A percentile compares a stretch with the other conserved stretches of the same genome.
phyloP scores from a whole-genome alignment of 2,329 filamentous ascomycete genomes.

The Verticillium tricorpus region DNA sequence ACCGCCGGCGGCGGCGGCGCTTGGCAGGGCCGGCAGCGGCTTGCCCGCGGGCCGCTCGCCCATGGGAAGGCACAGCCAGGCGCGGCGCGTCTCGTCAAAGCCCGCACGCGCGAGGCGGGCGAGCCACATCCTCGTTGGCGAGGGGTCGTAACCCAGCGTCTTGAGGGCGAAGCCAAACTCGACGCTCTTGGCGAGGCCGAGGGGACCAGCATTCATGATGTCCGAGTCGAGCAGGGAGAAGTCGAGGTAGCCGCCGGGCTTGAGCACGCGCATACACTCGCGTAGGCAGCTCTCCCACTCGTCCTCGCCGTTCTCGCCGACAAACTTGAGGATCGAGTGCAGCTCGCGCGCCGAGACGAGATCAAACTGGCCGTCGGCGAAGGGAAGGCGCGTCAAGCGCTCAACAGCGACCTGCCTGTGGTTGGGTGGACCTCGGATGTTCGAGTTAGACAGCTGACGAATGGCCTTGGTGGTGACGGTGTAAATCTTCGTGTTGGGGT shows the following conservation, averaged over 20 bases:
- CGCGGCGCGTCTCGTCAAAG: conserved; percentile 75
- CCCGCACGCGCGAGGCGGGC: conserved; percentile 67
- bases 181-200: conserved; percentile 76
- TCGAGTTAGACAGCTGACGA: conserved; percentile 66
- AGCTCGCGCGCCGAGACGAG: conserved; percentile 86
- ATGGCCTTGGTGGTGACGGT: conserved; percentile 76
- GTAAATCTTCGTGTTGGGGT: conserved; percentile 80
- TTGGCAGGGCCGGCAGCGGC: conserved; percentile 16
- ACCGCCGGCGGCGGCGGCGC: conserved; percentile 32
- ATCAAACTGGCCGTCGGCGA: conserved; percentile 82
- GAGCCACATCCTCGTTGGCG: conserved; percentile 77
- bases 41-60: conserved; percentile 46
- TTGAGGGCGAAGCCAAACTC: conserved; percentile 90
- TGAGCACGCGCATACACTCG: conserved; percentile 87
- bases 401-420: conserved; percentile 79
- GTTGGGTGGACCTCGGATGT: conserved; percentile 79
- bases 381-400: conserved; percentile 75
- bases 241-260: conserved; percentile 89
- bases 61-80: conserved; percentile 87
- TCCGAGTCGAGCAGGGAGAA: conserved; percentile 88
- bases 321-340: conserved; percentile 75
- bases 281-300: conserved; percentile 83
- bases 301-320: conserved; percentile 63
- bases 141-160: conserved; percentile 84
- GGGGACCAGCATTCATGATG: conserved; percentile 76